These are phyloP conservation scores for Bassia scoparia DNA, from an alignment of 148 eudicot genomes.

Conservation along the genomic window DNA sequence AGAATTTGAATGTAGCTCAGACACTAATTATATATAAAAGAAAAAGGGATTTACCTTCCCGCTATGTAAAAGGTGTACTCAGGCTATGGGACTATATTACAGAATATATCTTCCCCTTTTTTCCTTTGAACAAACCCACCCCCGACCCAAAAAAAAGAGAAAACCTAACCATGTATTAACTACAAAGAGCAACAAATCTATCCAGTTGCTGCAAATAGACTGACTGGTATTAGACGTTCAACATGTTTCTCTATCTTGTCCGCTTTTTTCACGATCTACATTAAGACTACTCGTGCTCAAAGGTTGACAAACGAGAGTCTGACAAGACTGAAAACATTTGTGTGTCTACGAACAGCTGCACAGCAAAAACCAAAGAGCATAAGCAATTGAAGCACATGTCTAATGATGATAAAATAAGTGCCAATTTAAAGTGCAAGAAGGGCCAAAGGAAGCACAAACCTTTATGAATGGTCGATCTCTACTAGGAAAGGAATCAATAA, in stretches of 20 bases:
- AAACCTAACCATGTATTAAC: conserved; percentile 10
- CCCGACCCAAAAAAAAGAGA: too few species aligned
- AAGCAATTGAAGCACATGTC: not conserved
- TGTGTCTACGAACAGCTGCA: conserved; percentile 90
- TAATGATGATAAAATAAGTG: not conserved
- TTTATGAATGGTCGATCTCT: conserved; percentile 69
- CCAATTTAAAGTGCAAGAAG: not conserved
- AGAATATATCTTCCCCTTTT: conserved; percentile 21
- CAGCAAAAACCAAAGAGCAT: conserved; percentile 5
- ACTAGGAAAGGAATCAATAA: conserved; percentile 74
- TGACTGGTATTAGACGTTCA: not conserved
- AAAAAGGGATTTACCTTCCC: conserved; percentile 17
- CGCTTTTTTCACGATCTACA: not conserved
- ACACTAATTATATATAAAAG: not conserved
- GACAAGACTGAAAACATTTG: conserved; percentile 82
- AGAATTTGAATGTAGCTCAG: conserved; percentile 16
- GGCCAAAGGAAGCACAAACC: conserved; percentile 38
- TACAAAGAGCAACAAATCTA: conserved; percentile 9
- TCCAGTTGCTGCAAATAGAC: conserved; percentile 10
- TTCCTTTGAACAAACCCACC: conserved; percentile 13
- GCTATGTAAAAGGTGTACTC: not conserved
- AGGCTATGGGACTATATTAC: conserved; percentile 31
- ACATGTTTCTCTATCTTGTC: conserved; percentile 5
- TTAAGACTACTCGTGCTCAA: conserved; percentile 45
- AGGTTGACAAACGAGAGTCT: conserved; percentile 62